Evolutionary conservation across 176 grass and related monocot genomes (phyloP), one percentile per base, ranked within the genome.

Genomic region (Lolium perenne): DNA sequence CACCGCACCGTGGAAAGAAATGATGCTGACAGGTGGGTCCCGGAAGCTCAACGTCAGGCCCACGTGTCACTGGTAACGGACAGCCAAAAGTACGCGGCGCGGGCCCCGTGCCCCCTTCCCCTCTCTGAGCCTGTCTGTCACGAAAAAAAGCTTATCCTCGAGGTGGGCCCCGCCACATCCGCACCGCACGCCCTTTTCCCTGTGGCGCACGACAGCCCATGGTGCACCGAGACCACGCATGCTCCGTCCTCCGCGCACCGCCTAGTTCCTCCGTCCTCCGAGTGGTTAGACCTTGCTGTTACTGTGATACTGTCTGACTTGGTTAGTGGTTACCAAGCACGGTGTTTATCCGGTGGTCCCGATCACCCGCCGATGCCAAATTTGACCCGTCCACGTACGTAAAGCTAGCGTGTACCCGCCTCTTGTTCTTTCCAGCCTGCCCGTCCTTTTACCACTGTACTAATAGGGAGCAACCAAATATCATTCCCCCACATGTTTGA

Each of bases 151-250:
- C 56, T 87, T 91, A 91, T 87, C 89, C 84, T 87, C 18, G 1
- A 46, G 5, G 16, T 6, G 74, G 89, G 75, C 66, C 84, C 83
- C 89, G 14, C 74, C 89, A 41, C 80, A 80, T 87, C 89, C 58
- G 35, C 35, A 55, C 14, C 48, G 47, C 46, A 51, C 22, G 23
- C 0, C 41, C 15, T 35, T 82, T 80, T 48, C 46, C 8, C 22
- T 21, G 55, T 25, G 89, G 85, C 68, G 80, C 76, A 84, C 76
- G 85, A 87, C 81, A 87, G 59, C 50, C 58, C 58, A 80, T 70
- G 81, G 89, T 84, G 85, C 69, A 91, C 89, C 74, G 88, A 32
- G 64, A 57, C 84, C 83, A 83, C 78, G 70, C 41, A 18, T 56
- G 82, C 18, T n/a, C n/a, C n/a, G n/a, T 18, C 66, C 12, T 35